Base-by-base conservation (phyloP, 331 rosid genomes). In the Quercus lobata region DNA sequence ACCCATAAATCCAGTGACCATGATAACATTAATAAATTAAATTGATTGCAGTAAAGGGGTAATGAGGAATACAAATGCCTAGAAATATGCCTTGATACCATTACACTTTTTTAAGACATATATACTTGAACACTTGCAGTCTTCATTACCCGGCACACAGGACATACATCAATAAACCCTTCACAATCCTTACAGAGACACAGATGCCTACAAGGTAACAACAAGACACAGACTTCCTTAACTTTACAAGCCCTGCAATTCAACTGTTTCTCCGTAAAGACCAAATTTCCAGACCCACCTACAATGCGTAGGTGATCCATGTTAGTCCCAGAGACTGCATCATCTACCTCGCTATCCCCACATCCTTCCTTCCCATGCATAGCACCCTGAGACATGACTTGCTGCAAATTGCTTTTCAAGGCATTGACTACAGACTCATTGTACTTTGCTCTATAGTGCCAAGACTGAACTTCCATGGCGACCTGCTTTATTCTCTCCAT, bases 111-210 rank as follows among this genome's bases (percentile, higher is more conserved):
- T 27, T 70, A 87, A 56, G 88, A 73, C 79, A 87, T 37, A 54
- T 74, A 81, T 53, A 87, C 90, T 76, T 83, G 82, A 61, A 81
- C 75, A 56, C 88, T 79, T 22, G 79, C 81, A 63, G 88, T 79
- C 83, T 87, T 87, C 72, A 74, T 72, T 56, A 61, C 56, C 63
- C 69, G 71, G 73, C 91, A 87, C 27, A 87, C 75, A 62, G 89
- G 89, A 68, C 91, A 87, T 52, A 77, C 63, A 58, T 76, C 71
- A 27, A 84, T 77, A 41, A 78, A 57, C 29, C 68, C 85, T 73
- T 83, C 85, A 73, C 91, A 87, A 34, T 84, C 91, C 80, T 76
- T 87, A 54, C 91, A 87, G 71, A 85, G 77, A 83, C 89, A 74
- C 49, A 88, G 77, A 74, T 85, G 91, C 55, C 89, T 75, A 61